phyloP scores from a whole-genome alignment of 208 protist species.

The Wallacemonas sp. region DNA sequence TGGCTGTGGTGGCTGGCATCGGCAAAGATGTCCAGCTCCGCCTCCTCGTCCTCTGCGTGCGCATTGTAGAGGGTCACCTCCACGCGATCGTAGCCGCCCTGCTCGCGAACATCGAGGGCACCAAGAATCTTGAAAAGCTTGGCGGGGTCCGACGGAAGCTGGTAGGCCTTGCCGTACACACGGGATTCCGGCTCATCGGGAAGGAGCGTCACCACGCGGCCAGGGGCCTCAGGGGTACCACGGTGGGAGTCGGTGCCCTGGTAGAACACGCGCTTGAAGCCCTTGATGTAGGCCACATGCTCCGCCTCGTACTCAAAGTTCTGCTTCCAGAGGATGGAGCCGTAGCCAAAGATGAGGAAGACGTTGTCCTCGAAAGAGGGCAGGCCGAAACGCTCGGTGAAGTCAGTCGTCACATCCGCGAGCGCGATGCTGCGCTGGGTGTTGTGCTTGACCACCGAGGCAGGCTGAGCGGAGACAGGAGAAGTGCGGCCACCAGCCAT shows the following conservation, averaged over 20 bases:
- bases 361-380: constrained; percentile 20
- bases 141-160: constrained; percentile 53
- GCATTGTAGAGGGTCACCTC: constrained; percentile 50
- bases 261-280: constrained; percentile 43
- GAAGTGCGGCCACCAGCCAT: constrained; percentile 8
- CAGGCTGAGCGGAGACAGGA: no score
- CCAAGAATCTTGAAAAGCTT: constrained; percentile 50
- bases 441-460: constrained; percentile 18
- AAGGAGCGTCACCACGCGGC: constrained; percentile 45
- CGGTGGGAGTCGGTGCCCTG: constrained; percentile 52
- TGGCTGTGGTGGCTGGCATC: no score
- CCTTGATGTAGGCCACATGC: constrained; percentile 33
- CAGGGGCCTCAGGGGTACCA: constrained; percentile 30
- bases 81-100: constrained; percentile 64
- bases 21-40: constrained; percentile 21
- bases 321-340: constrained; percentile 55
- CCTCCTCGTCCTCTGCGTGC: constrained; percentile 19
- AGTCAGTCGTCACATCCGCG: constrained; percentile 4
- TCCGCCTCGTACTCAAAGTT: constrained; percentile 39
- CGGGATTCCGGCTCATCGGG: constrained; percentile 24
- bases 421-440: constrained; percentile 17
- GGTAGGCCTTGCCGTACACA: constrained; percentile 76
- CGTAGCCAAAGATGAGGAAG: constrained; percentile 55
- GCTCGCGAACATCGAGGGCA: constrained; percentile 65
- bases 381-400: constrained; percentile 21